Percentiles rank a stretch among this genome's conserved stretches.
Evolutionary conservation across 2,329 filamentous ascomycete genomes (phyloP).

Genomic region (Fusarium scirpi): DNA sequence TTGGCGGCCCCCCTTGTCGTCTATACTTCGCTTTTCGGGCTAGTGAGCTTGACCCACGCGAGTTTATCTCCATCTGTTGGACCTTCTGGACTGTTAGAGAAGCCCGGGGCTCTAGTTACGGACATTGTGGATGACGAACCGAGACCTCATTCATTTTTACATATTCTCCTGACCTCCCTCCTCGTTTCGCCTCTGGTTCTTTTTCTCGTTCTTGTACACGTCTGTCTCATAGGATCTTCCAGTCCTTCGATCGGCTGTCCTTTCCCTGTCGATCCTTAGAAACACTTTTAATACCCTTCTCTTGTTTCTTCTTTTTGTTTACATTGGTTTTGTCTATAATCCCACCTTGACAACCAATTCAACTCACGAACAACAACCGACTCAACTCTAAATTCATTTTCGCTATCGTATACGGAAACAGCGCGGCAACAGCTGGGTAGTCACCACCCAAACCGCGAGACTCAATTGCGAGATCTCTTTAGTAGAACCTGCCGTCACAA

Average conservation of each 20-base stretch:
- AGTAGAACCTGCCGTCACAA: slow-evolving; percentile 24
- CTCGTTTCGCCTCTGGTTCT: neutral
- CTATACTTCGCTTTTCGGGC: slow-evolving; percentile 31
- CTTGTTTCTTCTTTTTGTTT: slow-evolving; percentile 7
- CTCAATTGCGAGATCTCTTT: slow-evolving; percentile 35
- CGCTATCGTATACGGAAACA: slow-evolving; percentile 11
- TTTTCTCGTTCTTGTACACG: slow-evolving; percentile 8
- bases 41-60: slow-evolving; percentile 33
- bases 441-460: slow-evolving; percentile 6
- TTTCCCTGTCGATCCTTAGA: slow-evolving; percentile 43
- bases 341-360: slow-evolving; percentile 9
- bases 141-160: slow-evolving; percentile 27
- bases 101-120: neutral
- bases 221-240: slow-evolving; percentile 13
- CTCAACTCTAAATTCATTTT: neutral
- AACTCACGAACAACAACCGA: slow-evolving; percentile 2
- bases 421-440: slow-evolving; percentile 9
- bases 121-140: slow-evolving; percentile 21
- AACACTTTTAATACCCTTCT: slow-evolving; percentile 29
- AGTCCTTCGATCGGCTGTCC: slow-evolving; percentile 19
- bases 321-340: slow-evolving; percentile 10
- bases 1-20: slow-evolving; percentile 28
- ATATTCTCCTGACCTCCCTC: slow-evolving; percentile 34
- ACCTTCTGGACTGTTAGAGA: neutral
- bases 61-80: slow-evolving; percentile 40